These are phyloP conservation scores for Olyra latifolia DNA, from an alignment of 176 grass and related monocot genomes.

Conservation along the genomic window DNA sequence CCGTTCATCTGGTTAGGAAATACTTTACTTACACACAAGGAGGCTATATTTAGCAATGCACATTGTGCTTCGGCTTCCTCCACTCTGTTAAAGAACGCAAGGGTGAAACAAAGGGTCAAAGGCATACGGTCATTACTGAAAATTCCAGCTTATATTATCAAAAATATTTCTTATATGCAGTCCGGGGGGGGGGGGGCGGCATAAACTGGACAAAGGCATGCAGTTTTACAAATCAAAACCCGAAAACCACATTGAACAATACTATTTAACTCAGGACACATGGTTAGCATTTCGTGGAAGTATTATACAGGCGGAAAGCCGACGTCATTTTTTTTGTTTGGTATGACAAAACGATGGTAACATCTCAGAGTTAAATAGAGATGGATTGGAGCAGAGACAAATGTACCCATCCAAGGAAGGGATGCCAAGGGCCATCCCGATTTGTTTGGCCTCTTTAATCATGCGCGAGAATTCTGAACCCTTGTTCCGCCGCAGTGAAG, in stretches of 20 bases:
- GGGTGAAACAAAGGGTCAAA: neutral
- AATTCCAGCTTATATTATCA: neutral
- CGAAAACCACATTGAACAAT: neutral
- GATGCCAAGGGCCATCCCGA: slow-evolving; percentile 63
- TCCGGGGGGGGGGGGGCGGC: too few species aligned
- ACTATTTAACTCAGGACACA: neutral
- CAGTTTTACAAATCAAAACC: neutral
- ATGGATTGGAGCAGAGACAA: slow-evolving; percentile 3
- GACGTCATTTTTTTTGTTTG: neutral
- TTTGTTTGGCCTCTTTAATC: slow-evolving; percentile 90
- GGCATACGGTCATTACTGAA: neutral
- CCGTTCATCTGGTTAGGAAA: neutral
- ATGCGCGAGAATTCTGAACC: slow-evolving; percentile 90
- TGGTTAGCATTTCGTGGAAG: neutral
- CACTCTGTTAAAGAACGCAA: slow-evolving; percentile 47
- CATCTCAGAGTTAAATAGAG: neutral
- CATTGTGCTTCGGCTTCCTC: slow-evolving; percentile 98
- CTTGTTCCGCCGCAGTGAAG: neutral
- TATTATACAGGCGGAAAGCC: neutral
- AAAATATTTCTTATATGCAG: neutral
- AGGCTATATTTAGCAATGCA: slow-evolving; percentile 67
- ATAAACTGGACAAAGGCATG: too few species aligned
- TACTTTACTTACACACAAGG: slow-evolving; percentile 72
- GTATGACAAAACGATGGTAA: neutral
- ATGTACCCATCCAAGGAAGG: slow-evolving; percentile 7